These are phyloP conservation scores for Kalmusia sp. DNA, from an alignment of 2,329 filamentous ascomycete genomes.

Conservation along the genomic window DNA sequence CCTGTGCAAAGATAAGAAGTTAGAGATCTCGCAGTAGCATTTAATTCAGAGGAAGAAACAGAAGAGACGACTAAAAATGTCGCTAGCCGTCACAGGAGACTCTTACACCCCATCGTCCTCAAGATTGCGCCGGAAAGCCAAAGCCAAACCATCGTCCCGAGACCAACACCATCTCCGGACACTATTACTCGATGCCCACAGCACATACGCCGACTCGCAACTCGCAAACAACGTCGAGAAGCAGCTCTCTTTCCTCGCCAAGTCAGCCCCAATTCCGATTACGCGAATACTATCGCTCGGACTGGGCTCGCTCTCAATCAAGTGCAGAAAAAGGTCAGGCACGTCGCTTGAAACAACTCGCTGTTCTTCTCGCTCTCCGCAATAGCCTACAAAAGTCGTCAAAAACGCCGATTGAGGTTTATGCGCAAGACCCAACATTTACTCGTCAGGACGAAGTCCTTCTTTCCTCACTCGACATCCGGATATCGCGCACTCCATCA, in stretches of 20 bases:
- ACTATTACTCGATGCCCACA: constrained; percentile 12
- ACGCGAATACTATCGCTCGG: constrained; percentile 29
- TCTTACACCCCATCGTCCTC: background rate
- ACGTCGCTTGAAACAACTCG: constrained; percentile 36
- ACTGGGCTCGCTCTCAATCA: constrained; percentile 21
- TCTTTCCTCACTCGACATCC: constrained; percentile 24
- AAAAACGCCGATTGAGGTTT: constrained; percentile 20
- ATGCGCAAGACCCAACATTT: constrained; percentile 41
- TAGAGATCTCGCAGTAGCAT: background rate
- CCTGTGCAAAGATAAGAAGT: too few relatives aligned
- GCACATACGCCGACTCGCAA: constrained; percentile 18
- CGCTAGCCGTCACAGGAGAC: background rate
- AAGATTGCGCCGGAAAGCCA: constrained; percentile 3
- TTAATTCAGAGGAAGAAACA: too few relatives aligned
- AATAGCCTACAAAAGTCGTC: constrained; percentile 12
- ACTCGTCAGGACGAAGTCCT: constrained; percentile 35
- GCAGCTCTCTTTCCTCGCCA: constrained; percentile 12
- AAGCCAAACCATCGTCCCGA: constrained; percentile 14
- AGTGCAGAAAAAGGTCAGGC: constrained; percentile 24
- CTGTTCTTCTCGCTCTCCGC: constrained; percentile 31
- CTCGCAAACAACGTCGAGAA: constrained; percentile 17
- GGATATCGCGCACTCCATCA: constrained; percentile 32
- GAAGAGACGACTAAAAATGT: background rate
- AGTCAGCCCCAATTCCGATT: constrained; percentile 12
- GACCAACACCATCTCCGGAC: constrained; percentile 13